These are phyloP conservation scores for Viridothelium virens DNA, from an alignment of 495 filamentous ascomycete genomes.

Conservation along the genomic window DNA sequence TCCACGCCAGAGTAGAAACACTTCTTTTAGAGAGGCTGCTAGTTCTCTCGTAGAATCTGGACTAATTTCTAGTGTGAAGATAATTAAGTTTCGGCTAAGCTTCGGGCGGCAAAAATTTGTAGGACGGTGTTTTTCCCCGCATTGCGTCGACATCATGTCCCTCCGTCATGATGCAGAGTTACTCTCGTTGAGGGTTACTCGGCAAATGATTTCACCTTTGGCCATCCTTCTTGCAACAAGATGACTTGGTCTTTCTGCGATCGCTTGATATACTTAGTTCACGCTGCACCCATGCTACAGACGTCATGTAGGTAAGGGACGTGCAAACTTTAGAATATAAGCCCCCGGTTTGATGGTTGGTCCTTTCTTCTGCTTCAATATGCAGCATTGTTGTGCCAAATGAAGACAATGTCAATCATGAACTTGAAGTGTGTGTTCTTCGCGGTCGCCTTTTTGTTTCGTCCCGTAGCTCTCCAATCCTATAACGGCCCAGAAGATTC, in stretches of 20 bases:
- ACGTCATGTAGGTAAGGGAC: conserved; percentile 3
- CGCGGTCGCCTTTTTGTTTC: neutral
- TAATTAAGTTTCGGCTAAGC: too few species aligned
- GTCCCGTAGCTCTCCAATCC: conserved; percentile 5
- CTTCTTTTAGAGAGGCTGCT: neutral
- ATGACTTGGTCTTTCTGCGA: neutral
- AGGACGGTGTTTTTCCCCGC: neutral
- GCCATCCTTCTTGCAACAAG: neutral
- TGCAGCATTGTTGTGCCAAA: neutral
- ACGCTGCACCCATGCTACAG: neutral
- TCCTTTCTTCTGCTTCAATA: neutral
- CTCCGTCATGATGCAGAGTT: neutral
- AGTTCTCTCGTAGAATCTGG: neutral
- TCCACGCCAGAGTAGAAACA: neutral
- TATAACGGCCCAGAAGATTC: conserved; percentile 20
- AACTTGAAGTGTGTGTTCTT: neutral
- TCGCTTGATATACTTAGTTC: neutral
- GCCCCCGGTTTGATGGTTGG: neutral
- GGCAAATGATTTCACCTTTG: neutral
- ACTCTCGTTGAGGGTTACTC: neutral
- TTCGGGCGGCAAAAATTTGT: too few species aligned
- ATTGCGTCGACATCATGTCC: neutral
- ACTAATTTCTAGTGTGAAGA: neutral
- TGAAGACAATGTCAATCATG: neutral
- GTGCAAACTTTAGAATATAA: neutral